These are phyloP conservation scores for Millerago galiae DNA, from an alignment of 805 yeast species.

Conservation along the genomic window DNA sequence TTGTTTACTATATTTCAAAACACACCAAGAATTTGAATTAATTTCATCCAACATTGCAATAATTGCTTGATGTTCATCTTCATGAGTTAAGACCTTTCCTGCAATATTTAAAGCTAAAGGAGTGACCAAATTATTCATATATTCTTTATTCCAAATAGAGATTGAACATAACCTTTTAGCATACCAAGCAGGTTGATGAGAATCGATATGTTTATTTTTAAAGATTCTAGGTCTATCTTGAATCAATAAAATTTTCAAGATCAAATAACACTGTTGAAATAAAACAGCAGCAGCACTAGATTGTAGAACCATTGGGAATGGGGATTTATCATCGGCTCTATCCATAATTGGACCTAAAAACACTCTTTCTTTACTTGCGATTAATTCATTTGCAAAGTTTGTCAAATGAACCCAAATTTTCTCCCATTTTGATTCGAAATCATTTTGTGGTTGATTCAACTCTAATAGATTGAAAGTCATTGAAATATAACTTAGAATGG, in stretches of 20 bases:
- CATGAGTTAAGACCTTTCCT: slow-evolving; percentile 20
- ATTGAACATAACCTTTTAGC: slow-evolving; percentile 18
- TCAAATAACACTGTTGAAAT: slow-evolving; percentile 29
- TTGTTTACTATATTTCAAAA: slow-evolving; percentile 14
- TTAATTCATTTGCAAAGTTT: not conserved
- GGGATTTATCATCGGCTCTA: slow-evolving; percentile 24
- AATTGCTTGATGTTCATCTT: slow-evolving; percentile 21
- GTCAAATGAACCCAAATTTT: slow-evolving; percentile 29
- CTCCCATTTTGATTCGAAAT: slow-evolving; percentile 32
- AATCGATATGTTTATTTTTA: slow-evolving; percentile 15
- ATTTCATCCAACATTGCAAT: slow-evolving; percentile 19
- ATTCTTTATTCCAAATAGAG: slow-evolving; percentile 4
- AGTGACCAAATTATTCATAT: slow-evolving; percentile 1
- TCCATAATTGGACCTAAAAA: slow-evolving; percentile 9
- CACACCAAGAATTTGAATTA: slow-evolving; percentile 17
- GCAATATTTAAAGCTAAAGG: slow-evolving; percentile 16
- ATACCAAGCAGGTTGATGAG: slow-evolving; percentile 17
- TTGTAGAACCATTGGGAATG: slow-evolving; percentile 30
- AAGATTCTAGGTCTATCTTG: slow-evolving; percentile 31
- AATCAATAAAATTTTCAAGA: slow-evolving; percentile 27
- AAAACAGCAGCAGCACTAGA: slow-evolving; percentile 26
- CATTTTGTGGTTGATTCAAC: slow-evolving; percentile 3
- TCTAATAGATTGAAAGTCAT: slow-evolving; percentile 7
- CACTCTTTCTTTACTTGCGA: slow-evolving; percentile 8
- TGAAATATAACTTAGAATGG: slow-evolving; percentile 3